phyloP scores from a whole-genome alignment of 208 protist species.

The Strigomonas galati region DNA sequence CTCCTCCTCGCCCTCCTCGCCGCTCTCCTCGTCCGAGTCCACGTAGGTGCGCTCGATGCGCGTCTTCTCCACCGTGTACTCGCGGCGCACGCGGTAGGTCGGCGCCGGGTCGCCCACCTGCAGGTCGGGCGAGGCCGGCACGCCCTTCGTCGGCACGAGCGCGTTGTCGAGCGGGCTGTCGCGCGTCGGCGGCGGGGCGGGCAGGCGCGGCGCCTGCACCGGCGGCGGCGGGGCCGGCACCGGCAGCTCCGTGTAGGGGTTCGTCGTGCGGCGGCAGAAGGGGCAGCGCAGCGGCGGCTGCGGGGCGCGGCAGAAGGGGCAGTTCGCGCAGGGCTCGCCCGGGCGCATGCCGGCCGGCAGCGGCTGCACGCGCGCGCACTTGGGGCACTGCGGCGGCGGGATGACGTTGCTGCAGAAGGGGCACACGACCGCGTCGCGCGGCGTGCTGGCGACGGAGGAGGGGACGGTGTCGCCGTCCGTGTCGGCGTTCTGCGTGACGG shows the following conservation, averaged over 20 bases:
- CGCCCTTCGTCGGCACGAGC: neutral
- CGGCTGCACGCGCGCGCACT: slow-evolving; percentile 4
- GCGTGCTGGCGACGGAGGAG: neutral
- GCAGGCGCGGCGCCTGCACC: neutral
- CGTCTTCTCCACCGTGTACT: slow-evolving; percentile 25
- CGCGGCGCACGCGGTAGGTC: slow-evolving; percentile 18
- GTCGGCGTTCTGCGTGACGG: slow-evolving; percentile 38
- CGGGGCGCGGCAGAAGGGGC: slow-evolving; percentile 10
- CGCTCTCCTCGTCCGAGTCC: slow-evolving; percentile 10
- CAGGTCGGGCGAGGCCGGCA: neutral
- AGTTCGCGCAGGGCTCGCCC: slow-evolving; percentile 2
- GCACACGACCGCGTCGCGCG: slow-evolving; percentile 3
- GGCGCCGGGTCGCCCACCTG: slow-evolving; percentile 4
- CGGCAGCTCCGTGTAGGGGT: neutral
- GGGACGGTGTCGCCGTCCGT: slow-evolving; percentile 11
- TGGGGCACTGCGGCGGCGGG: slow-evolving; percentile 2
- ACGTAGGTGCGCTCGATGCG: slow-evolving; percentile 19
- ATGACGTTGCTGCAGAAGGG: slow-evolving; percentile 13
- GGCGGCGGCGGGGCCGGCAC: neutral
- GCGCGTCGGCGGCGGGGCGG: neutral
- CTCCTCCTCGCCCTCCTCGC: slow-evolving; percentile 1
- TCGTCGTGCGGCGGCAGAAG: slow-evolving; percentile 2
- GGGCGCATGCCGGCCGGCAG: no score
- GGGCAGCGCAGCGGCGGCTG: slow-evolving; percentile 14
- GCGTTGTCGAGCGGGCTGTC: neutral